Percentiles rank a stretch among this genome's conserved stretches.
Evolutionary conservation across 2,329 filamentous ascomycete genomes (phyloP).

Genomic region (Aspergillus japonicus): DNA sequence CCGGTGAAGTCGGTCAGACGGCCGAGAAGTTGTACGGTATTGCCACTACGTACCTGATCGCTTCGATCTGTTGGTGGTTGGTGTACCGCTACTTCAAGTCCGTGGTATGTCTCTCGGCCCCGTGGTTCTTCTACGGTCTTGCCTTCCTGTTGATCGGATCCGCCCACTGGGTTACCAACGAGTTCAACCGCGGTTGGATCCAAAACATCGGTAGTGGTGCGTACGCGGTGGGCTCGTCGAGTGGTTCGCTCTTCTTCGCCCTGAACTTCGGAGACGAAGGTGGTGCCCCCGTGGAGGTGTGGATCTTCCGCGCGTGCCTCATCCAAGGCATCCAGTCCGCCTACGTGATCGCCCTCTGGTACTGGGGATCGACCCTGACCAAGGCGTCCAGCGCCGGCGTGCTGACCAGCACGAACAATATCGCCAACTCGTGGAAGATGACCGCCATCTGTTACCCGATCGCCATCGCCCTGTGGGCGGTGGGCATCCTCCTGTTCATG

Average conservation of each 20-base stretch:
- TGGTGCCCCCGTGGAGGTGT: conserved; percentile 60
- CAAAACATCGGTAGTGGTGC: conserved; percentile 60
- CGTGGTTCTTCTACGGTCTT: conserved; percentile 62
- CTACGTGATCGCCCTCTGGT: conserved; percentile 64
- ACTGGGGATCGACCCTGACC: conserved; percentile 60
- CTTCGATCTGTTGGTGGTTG: conserved; percentile 62
- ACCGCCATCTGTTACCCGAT: conserved; percentile 58
- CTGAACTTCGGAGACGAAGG: conserved; percentile 66
- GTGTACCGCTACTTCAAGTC: conserved; percentile 58
- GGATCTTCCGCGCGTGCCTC: conserved; percentile 64
- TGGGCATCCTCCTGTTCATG: conserved; percentile 56
- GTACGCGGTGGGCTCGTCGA: conserved; percentile 61
- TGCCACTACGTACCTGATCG: conserved; percentile 57
- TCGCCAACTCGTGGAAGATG: conserved; percentile 45
- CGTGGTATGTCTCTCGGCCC: conserved; percentile 55
- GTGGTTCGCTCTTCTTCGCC: conserved; percentile 63
- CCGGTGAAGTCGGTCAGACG: conserved; percentile 60
- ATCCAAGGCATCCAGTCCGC: conserved; percentile 66
- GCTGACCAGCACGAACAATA: conserved; percentile 30
- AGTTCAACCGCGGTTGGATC: conserved; percentile 49
- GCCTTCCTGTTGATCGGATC: conserved; percentile 62
- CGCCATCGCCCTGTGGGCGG: conserved; percentile 53
- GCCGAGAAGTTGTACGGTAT: conserved; percentile 60
- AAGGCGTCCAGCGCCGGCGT: conserved; percentile 44
- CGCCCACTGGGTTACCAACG: conserved; percentile 51